Percentiles rank a stretch among this genome's conserved stretches.
phyloP scores from a whole-genome alignment of 805 yeast genomes.

The Crinitomyces ghanaensis region DNA sequence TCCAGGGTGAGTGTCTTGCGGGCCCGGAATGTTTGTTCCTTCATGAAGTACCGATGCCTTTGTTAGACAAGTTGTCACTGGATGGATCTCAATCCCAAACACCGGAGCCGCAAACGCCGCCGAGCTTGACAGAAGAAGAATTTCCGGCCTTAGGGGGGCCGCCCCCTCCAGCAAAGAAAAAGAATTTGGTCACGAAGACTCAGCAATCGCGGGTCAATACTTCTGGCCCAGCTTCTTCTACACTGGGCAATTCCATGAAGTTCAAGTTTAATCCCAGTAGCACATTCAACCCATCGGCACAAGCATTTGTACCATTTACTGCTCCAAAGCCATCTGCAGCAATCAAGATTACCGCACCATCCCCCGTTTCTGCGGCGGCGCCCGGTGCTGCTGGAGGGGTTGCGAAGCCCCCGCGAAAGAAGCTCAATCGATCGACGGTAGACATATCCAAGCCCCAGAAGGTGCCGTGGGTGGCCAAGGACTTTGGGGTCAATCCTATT shows the following conservation, averaged over 20 bases:
- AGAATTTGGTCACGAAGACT: too few relatives aligned
- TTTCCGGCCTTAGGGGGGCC: slow-evolving; percentile 16
- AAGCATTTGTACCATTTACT: too few relatives aligned
- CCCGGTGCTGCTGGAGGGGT: not conserved
- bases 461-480: slow-evolving; percentile 23
- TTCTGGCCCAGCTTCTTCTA: too few relatives aligned
- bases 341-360: too few relatives aligned
- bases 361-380: too few relatives aligned
- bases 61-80: slow-evolving; percentile 10
- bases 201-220: too few relatives aligned
- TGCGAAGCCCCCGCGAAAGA: not conserved
- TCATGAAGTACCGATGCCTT: slow-evolving; percentile 28
- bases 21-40: slow-evolving; percentile 33
- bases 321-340: too few relatives aligned
- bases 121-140: slow-evolving; percentile 15
- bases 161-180: too few relatives aligned
- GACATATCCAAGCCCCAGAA: slow-evolving; percentile 1
- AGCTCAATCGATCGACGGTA: not conserved
- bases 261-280: too few relatives aligned
- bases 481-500: slow-evolving; percentile 9
- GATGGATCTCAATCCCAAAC: slow-evolving; percentile 2
- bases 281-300: too few relatives aligned
- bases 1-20: slow-evolving; percentile 33
- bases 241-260: too few relatives aligned
- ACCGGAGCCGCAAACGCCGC: slow-evolving; percentile 8